Base-by-base conservation (phyloP, 2,329 filamentous ascomycete genomes). In the Rhinocladiella similis region DNA sequence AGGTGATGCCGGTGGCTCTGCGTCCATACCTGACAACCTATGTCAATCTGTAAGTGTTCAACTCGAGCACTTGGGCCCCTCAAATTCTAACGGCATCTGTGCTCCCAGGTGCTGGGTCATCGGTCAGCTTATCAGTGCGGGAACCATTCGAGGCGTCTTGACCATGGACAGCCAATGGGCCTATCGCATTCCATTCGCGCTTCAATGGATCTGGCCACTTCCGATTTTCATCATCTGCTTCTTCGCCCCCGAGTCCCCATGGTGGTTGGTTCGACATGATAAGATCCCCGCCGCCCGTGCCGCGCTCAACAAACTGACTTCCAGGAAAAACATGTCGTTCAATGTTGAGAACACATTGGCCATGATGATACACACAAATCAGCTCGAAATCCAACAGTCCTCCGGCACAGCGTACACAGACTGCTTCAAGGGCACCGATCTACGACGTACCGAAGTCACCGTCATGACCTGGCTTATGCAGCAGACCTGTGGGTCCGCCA, bases 401-500 rank as follows among this genome's bases (percentile, higher is more conserved):
- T 19, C 25, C 5, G 55, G 51, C 7, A 57, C 47, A n/a, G 19
- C 20, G 12, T 57, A 47, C 14, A 5, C 47, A 3, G 55, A 57
- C 33, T 57, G 55, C 38, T 57, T 57, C 43, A 46, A 48, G 27
- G 55, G 55, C 4, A 45, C 33, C 5, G 55, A 57, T 52, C 20
- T 42, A 20, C 50, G 45, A 9, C 42, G 55, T 9, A 57, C 55
- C 14, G 20, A 46, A 13, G 33, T 57, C 45, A 42, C 50, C 6
- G 72, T 68, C 62, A 63, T 71, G 29, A 68, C 68, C 19, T 77
- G 72, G 71, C 60, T 69, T 1, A 68, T 70, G 5, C 85, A 88
- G 65, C 84, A 85, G 16, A 73, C 87, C 1, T 83, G 80, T 50
- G 84, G 85, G 18, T 83, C 84, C 60, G 83, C 84, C n/a, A 80